phyloP scores from a whole-genome alignment of 2,329 filamentous ascomycete species.

The Alternaria incomplexa region DNA sequence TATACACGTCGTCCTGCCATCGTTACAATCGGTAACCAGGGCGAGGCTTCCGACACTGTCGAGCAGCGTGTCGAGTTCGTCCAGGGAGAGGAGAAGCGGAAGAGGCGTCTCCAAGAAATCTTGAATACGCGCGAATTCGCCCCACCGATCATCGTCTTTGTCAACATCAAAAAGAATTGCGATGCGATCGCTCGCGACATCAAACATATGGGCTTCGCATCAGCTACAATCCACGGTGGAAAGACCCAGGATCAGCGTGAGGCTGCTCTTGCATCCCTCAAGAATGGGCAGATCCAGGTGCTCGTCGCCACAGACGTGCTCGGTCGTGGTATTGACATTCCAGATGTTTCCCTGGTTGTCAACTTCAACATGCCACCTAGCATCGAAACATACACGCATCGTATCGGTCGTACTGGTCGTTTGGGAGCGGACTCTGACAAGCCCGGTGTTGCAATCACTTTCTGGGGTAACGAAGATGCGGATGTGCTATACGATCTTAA shows the following conservation, averaged over 20 bases:
- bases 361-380: conserved; percentile 98
- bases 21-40: conserved; percentile 91
- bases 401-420: conserved; percentile 95
- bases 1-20: conserved; percentile 93
- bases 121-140: conserved; percentile 79
- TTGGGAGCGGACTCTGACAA: conserved; percentile 82
- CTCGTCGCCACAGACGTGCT: conserved; percentile 95
- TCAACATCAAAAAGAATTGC: conserved; percentile 99
- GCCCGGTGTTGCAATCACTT: conserved; percentile 94
- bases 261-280: conserved; percentile 83
- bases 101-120: conserved; percentile 94
- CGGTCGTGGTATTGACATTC: conserved; percentile 96
- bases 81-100: conserved; percentile 89
- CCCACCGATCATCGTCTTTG: conserved; percentile 96
- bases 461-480: conserved; percentile 86
- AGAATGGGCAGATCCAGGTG: conserved; percentile 80
- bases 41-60: conserved; percentile 96
- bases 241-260: conserved; percentile 99
- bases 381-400: conserved; percentile 96
- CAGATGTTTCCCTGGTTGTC: conserved; percentile 89
- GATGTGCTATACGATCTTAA: conserved; percentile 94
- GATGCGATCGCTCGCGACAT: conserved; percentile 94
- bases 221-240: conserved; percentile 89
- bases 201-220: conserved; percentile 88
- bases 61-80: conserved; percentile 96